A percentile compares a stretch with the other conserved stretches of the same genome.
Evolutionary conservation across 306 rosid species (phyloP).

Genomic region (Senna tora): DNA sequence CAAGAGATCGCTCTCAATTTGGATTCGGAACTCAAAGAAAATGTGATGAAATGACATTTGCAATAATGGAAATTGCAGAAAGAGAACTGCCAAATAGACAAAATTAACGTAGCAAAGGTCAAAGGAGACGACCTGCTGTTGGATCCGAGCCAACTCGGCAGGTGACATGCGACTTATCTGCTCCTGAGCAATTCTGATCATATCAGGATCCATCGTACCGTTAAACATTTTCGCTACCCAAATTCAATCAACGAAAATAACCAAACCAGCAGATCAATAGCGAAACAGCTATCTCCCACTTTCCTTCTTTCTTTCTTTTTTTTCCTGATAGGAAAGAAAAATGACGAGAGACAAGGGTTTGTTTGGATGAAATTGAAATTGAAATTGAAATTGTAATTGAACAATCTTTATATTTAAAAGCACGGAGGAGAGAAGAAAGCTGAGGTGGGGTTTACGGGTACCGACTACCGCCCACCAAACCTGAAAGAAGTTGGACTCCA

Average conservation of each 20-base stretch:
- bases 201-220: slow-evolving; percentile 94
- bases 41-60: slow-evolving; percentile 14
- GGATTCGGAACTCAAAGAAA: background rate
- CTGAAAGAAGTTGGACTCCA: slow-evolving; percentile 17
- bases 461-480: slow-evolving; percentile 64
- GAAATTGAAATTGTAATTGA: background rate
- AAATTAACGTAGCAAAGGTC: background rate
- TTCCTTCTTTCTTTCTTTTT: background rate
- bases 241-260: background rate
- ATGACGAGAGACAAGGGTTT: slow-evolving; percentile 18
- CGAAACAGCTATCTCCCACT: slow-evolving; percentile 3
- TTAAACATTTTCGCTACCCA: slow-evolving; percentile 43
- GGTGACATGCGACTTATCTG: slow-evolving; percentile 99
- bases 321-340: background rate
- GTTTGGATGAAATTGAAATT: background rate
- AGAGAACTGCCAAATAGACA: background rate
- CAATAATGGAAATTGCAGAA: background rate
- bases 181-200: slow-evolving; percentile 87
- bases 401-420: background rate
- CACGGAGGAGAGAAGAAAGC: background rate
- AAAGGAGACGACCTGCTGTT: slow-evolving; percentile 63
- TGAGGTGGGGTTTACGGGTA: slow-evolving; percentile 36
- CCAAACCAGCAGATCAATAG: slow-evolving; percentile 28
- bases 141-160: slow-evolving; percentile 87
- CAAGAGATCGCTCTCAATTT: background rate